Base-by-base conservation (phyloP, 306 rosid species). In the Citrullus colocynthis region DNA sequence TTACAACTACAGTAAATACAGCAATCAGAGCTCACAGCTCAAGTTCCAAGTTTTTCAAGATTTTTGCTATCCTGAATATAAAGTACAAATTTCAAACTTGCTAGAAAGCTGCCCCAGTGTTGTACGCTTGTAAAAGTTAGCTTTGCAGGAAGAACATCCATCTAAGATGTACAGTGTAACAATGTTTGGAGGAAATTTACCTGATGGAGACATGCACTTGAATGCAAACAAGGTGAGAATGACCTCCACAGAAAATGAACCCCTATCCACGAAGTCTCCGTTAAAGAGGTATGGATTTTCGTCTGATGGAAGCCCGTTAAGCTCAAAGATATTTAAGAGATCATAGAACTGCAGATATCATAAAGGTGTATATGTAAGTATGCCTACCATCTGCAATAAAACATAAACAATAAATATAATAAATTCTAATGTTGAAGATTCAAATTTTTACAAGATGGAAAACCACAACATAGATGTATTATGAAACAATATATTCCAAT, bases 201-300 rank as follows among this genome's bases (percentile, higher is more conserved):
- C 99, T 87, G 98, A 88, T 7, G 99, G 99, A 70, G 91, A 92
- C 93, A 96, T 86, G 98, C 98, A 96, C 87, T 96, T 96, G 80
- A 96, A 88, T 57, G 98, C 99, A 87, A 96, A 92, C 88, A 96
- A 85, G 70, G 99, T 89, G 76, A 96, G 97, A 81, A 96, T 96
- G 81, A 96, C 92, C 87, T 96, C 99, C 90, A 96, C 67, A 16
- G 99, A 96, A 83, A 96, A 96, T 15, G 99, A 96, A 81, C 99
- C 99, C 84, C 99, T 87, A 79, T 96, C 99, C 83, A 96, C 99
- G 84, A 96, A 96, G 87, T 96, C 99, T 63, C 99, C 99, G 71
- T 96, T 96, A 76, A 96, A 96, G 41, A 96, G 92, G 82, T 92
- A 96, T 1, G 99, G 99, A 88, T 96, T 96, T 82, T 96, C 98